These are phyloP conservation scores for Rhytidhysteron rufulum DNA, from an alignment of 2,329 filamentous ascomycete genomes.

Conservation along the genomic window DNA sequence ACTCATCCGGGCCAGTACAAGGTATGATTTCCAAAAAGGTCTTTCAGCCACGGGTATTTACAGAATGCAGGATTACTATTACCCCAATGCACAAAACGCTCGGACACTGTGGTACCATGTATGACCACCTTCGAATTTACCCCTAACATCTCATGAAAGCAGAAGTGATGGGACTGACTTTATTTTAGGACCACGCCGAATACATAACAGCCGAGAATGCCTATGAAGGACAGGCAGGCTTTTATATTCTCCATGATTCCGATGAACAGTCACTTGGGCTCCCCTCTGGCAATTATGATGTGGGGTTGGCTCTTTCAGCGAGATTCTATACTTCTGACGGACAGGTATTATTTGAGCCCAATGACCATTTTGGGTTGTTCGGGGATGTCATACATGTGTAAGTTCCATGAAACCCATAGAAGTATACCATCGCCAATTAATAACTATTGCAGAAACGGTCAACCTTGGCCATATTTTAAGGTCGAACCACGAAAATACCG, in stretches of 20 bases:
- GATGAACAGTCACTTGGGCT: constrained; percentile 48
- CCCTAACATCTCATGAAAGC: constrained; percentile 3
- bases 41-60: neutral
- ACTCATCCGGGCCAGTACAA: constrained; percentile 53
- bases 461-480: constrained; percentile 57
- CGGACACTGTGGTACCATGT: constrained; percentile 57
- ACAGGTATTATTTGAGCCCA: constrained; percentile 44
- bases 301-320: constrained; percentile 48
- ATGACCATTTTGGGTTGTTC: constrained; percentile 47
- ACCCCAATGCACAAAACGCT: constrained; percentile 53
- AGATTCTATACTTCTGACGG: constrained; percentile 53
- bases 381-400: constrained; percentile 55
- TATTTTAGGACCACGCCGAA: constrained; percentile 35
- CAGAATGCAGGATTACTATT: constrained; percentile 52
- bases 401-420: neutral
- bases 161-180: neutral
- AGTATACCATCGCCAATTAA: neutral
- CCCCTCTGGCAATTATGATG: constrained; percentile 51
- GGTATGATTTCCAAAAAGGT: constrained; percentile 7
- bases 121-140: constrained; percentile 29
- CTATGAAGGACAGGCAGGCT: constrained; percentile 55
- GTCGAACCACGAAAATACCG: constrained; percentile 60
- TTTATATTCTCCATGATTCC: constrained; percentile 53
- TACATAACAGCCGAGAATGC: constrained; percentile 51
- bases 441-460: constrained; percentile 42